Evolutionary conservation across 1,284 basidiomycete genomes (phyloP).

Genomic region (Chalciporus sp.): DNA sequence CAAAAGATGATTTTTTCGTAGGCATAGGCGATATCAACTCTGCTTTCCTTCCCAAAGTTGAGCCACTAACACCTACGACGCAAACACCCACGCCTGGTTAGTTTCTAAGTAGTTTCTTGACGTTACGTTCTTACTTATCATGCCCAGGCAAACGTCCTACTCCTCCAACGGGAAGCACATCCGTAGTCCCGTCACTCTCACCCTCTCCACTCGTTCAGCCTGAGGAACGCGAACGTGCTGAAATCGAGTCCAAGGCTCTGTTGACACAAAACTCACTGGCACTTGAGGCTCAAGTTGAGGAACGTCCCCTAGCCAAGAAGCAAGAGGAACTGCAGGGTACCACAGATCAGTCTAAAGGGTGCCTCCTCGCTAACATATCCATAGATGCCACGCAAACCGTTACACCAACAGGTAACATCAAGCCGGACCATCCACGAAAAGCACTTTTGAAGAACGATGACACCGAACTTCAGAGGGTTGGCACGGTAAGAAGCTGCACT

Average conservation of each 20-base stretch:
- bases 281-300: constrained; percentile 83
- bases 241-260: constrained; percentile 55
- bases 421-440: constrained; percentile 54
- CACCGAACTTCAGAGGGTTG: constrained; percentile 78
- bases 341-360: constrained; percentile 23
- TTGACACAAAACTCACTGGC: constrained; percentile 67
- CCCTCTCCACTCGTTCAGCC: constrained; percentile 32
- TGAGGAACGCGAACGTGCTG: constrained; percentile 45
- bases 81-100: constrained; percentile 29
- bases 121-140: constrained; percentile 1
- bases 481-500: constrained; percentile 51
- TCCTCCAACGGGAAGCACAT: constrained; percentile 13
- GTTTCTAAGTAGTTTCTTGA: constrained; percentile 10
- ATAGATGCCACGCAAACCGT: constrained; percentile 16
- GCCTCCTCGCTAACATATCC: not conserved
- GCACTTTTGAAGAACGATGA: constrained; percentile 90
- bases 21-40: constrained; percentile 99
- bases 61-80: constrained; percentile 47
- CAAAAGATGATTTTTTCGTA: constrained; percentile 91
- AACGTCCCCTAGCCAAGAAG: constrained; percentile 85
- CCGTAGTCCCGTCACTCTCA: constrained; percentile 19
- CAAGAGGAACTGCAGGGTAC: constrained; percentile 74
- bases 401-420: constrained; percentile 11
- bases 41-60: constrained; percentile 82
- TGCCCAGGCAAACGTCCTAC: constrained; percentile 22